Evolutionary conservation across 225 moss, liverwort and hornwort species (phyloP).

Genomic region (Bryum argenteum): DNA sequence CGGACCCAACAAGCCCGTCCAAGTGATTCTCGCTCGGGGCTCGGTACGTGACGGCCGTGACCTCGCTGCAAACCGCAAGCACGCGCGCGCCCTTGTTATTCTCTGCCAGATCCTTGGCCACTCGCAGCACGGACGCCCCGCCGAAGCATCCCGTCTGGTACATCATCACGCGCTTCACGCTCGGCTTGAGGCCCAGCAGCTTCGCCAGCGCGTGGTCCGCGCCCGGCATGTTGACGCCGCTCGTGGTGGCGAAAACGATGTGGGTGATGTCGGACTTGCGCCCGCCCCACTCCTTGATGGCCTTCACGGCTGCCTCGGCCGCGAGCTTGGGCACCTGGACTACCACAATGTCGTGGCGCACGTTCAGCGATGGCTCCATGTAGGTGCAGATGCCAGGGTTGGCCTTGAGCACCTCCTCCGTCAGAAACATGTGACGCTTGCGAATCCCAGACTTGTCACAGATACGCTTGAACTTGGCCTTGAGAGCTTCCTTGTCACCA

Average conservation of each 20-base stretch:
- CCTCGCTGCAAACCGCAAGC: background rate
- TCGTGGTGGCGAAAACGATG: constrained; percentile 58
- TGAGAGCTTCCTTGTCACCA: background rate
- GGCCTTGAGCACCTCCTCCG: background rate
- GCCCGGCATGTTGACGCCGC: constrained; percentile 62
- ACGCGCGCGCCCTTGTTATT: background rate
- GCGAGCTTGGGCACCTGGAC: constrained; percentile 53
- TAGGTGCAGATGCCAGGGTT: background rate
- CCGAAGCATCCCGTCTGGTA: background rate
- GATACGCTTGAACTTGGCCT: background rate
- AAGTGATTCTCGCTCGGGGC: background rate
- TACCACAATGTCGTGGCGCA: constrained; percentile 43
- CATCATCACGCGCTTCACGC: constrained; percentile 38
- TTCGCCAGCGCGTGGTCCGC: constrained; percentile 52
- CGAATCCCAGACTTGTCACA: background rate
- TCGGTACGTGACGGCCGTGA: background rate
- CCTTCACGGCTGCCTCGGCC: constrained; percentile 39
- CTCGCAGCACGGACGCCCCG: background rate
- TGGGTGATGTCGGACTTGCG: constrained; percentile 22
- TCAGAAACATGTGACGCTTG: background rate
- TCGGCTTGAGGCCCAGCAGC: constrained; percentile 55
- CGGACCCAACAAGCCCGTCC: background rate
- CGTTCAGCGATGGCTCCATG: background rate
- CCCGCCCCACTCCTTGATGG: constrained; percentile 53
- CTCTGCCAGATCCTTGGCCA: background rate